phyloP scores from a whole-genome alignment of 2,329 filamentous ascomycete species.

The Knufia petricola region DNA sequence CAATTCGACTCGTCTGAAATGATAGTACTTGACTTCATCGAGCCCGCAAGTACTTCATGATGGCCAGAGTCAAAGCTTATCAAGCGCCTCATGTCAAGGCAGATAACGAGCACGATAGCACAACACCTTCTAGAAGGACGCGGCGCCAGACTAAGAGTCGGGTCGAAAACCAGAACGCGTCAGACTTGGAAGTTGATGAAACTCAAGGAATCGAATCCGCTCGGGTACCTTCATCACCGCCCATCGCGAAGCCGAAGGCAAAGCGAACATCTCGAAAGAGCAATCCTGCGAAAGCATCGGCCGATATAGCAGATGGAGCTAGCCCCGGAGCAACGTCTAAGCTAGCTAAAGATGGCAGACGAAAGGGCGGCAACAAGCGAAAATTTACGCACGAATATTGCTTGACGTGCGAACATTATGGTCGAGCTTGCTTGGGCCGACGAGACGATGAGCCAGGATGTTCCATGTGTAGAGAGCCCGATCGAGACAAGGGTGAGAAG shows the following conservation, averaged over 20 bases:
- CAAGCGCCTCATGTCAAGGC: neutral
- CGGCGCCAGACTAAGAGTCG: neutral
- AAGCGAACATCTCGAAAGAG: neutral
- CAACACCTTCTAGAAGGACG: neutral
- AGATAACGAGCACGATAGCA: neutral
- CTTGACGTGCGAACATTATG: conserved; percentile 6
- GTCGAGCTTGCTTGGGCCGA: conserved; percentile 7
- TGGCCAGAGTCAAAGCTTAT: neutral
- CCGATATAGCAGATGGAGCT: neutral
- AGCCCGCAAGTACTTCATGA: too few relatives aligned
- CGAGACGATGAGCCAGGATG: conserved; percentile 4
- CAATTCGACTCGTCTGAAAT: neutral
- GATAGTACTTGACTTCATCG: too few relatives aligned
- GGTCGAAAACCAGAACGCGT: neutral
- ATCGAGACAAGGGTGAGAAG: conserved; percentile 9
- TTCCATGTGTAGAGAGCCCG: conserved; percentile 6
- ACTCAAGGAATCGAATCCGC: neutral
- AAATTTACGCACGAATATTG: conserved; percentile 8
- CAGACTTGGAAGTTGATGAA: neutral
- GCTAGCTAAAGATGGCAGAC: neutral
- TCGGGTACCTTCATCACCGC: neutral
- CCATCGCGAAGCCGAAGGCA: neutral
- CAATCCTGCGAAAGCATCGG: neutral
- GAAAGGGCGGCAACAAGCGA: conserved; percentile 9
- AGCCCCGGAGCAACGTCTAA: neutral